Evolutionary conservation across 805 yeast genomes (phyloP), one percentile per base, ranked within the genome.

Genomic region (Tetrapisispora nanseiensis): DNA sequence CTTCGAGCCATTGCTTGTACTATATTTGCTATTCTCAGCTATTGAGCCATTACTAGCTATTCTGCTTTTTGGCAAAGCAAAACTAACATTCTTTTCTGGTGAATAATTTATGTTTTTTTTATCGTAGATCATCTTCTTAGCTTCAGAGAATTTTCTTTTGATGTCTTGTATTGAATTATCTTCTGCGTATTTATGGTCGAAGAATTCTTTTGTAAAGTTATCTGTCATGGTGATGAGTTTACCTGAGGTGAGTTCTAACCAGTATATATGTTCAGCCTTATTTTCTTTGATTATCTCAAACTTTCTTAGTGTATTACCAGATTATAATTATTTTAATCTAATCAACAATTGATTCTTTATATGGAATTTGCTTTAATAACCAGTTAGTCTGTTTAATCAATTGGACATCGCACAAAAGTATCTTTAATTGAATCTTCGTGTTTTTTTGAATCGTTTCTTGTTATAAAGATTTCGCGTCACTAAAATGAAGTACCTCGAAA

Each of bases 101-200:
- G 38, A 35, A 16, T 35, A 35, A 12, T 8, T 35, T 6, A 16
- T 3, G 26, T 24, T 35, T 16, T 24, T 24, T 10, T 35, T 35
- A 4, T 35, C 38, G 26, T 35, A 24, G 12, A 35, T 26, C 36
- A 32, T n/a, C 20, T 39, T 24, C 16, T 26, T 16, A n/a, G 31
- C 27, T 26, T 39, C 22, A 6, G 38, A 23, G 23, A 16, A 19
- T 16, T 29, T 27, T 21, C 23, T 39, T 28, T 34, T 21, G 31
- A 35, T 35, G 26, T 35, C 38, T 30, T 24, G 24, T 4, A 35
- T 35, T 3, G 38, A 35, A 12, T 35, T 58, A 37, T 59, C 64
- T 43, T 59, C 63, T 16, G 47, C 50, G 19, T 58, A 62, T 15
- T 55, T 54, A 15, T 46, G 45, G 29, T 42, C 49, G 37, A 53